Percentiles rank a stretch among this genome's conserved stretches.
Conservation (phyloP, 2,329 filamentous ascomycete genomes). For the Ramichloridium luteum region DNA sequence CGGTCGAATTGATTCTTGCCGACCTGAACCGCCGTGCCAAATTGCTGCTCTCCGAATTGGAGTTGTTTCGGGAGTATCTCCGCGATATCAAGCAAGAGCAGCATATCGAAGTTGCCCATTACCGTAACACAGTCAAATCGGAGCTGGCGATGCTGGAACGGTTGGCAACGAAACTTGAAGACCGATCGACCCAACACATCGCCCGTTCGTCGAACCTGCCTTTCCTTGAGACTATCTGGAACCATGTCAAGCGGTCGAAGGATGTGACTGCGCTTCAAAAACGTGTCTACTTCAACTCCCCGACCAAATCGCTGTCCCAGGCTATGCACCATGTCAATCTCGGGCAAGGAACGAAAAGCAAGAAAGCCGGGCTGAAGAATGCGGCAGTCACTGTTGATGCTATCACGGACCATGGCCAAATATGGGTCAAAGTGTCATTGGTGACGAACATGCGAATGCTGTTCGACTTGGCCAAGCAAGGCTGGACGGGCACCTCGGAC, state of each 20-base stretch:
- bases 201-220: conserved; percentile 54
- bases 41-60: conserved; percentile 29
- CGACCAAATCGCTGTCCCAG: conserved; percentile 14
- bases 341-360: conserved; percentile 15
- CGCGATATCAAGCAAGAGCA: conserved; percentile 25
- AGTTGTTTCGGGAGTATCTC: conserved; percentile 27
- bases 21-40: conserved; percentile 29
- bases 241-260: conserved; percentile 44
- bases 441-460: conserved; percentile 51
- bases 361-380: conserved; percentile 12
- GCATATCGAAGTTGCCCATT: conserved; percentile 24
- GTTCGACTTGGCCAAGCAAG: conserved; percentile 57
- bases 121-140: conserved; percentile 24
- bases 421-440: conserved; percentile 59
- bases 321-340: conserved; percentile 15
- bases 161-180: conserved; percentile 16
- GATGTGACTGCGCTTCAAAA: conserved; percentile 47
- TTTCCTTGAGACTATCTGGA: conserved; percentile 54
- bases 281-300: conserved; percentile 36
- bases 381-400: conserved; percentile 45
- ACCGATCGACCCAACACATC: conserved; percentile 34
- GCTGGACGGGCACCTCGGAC: conserved; percentile 44
- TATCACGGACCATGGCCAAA: conserved; percentile 47
- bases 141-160: conserved; percentile 23
- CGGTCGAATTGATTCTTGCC: conserved; percentile 7